Evolutionary conservation across 2,329 filamentous ascomycete genomes (phyloP).

Genomic region (Trichoderma sp.): DNA sequence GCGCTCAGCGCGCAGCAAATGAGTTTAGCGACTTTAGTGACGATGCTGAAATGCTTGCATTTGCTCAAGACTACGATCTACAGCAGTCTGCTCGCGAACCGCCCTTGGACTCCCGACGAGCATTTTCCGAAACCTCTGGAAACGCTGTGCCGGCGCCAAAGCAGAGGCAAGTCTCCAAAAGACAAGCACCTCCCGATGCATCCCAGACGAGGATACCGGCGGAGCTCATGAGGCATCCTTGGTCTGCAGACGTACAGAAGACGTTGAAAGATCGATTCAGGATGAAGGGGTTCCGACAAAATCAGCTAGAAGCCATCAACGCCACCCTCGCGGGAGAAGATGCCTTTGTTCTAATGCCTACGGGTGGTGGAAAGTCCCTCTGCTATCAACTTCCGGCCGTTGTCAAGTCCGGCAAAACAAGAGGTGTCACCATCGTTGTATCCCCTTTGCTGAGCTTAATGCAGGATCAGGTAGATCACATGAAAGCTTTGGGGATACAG

Average conservation of each 20-base stretch:
- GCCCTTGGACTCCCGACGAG: constrained; percentile 40
- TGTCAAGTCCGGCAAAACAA: constrained; percentile 75
- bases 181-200: constrained; percentile 33
- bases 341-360: constrained; percentile 96
- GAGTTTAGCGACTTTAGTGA: constrained; percentile 54
- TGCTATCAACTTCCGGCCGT: constrained; percentile 95
- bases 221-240: constrained; percentile 67
- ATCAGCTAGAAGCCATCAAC: constrained; percentile 95
- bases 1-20: constrained; percentile 35
- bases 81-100: constrained; percentile 39
- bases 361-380: constrained; percentile 92
- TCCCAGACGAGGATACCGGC: constrained; percentile 47
- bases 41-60: constrained; percentile 55
- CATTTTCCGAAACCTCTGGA: constrained; percentile 53
- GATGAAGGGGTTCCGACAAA: constrained; percentile 82
- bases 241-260: constrained; percentile 82
- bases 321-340: constrained; percentile 85
- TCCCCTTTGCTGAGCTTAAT: constrained; percentile 93
- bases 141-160: constrained; percentile 45
- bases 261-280: constrained; percentile 83
- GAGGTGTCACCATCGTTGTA: constrained; percentile 89
- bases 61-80: constrained; percentile 54
- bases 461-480: constrained; percentile 92
- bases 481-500: constrained; percentile 72
- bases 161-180: constrained; percentile 41